Base-by-base conservation (phyloP, 2,329 filamentous ascomycete genomes). In the Xylaria digitata region DNA sequence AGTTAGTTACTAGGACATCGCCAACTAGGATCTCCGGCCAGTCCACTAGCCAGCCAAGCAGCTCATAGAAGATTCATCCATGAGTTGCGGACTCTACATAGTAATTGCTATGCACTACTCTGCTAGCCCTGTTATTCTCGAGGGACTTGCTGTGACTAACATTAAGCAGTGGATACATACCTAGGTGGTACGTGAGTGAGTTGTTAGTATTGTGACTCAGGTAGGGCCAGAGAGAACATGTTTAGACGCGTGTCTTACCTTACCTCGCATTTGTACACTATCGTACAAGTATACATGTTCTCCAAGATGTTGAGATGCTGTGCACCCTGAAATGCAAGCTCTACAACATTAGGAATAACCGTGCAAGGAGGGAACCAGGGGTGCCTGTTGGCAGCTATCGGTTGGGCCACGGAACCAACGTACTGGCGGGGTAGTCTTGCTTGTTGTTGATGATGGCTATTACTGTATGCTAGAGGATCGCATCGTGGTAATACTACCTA, bases 1-100 rank as follows among this genome's bases (percentile, higher is more conserved):
- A 73, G 80, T 78, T 75, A 78, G 75, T 77, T 75, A 76, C 78
- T 77, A 74, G 70, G 49, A 67, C 65, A 65, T 67, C 60, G 59
- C 37, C 37, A 52, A 66, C 8, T 62, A 26, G 60, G 63, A 61
- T 68, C 56, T 73, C 71, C 67, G 34, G 34, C 8, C 34, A 71
- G 68, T 57, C 72, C 73, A 73, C 71, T 66, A 46, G 48, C 68
- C 50, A 71, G 34, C 37, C 37, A 40, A 15, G 71, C 66, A 71
- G 67, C 66, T 72, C 70, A 70, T 66, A 74, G 54, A 55, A 61
- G 60, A 61, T 53, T 65, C 56, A 59, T 54, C 63, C 66, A 72
- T 69, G 66, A 72, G 61, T 70, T 71, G 73, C 69, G 72, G 69
- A 69, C 72, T 72, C 70, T 70, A n/a, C n/a, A n/a, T n/a, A 65